These are phyloP conservation scores for Anthracocystis panici-leucophaei DNA, from an alignment of 1,284 basidiomycete species.

Conservation along the genomic window DNA sequence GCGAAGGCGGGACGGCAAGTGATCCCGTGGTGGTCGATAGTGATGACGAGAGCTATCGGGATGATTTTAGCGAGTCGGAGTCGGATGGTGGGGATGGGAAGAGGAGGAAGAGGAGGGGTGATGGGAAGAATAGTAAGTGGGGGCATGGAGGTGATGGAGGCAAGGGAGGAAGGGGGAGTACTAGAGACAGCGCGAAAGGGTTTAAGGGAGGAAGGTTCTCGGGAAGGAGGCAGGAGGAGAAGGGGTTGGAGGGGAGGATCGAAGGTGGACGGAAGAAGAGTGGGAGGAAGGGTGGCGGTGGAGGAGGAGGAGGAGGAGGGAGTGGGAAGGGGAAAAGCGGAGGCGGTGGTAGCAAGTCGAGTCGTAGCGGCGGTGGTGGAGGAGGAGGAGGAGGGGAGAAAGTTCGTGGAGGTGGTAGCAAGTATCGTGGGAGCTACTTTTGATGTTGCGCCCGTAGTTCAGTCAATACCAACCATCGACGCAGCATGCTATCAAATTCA, in stretches of 20 bases:
- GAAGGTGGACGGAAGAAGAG: not conserved
- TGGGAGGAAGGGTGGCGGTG: not conserved
- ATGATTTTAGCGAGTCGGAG: slow-evolving; percentile 14
- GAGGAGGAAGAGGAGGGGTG: slow-evolving; percentile 15
- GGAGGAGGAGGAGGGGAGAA: slow-evolving; percentile 21
- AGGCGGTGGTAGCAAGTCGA: not conserved
- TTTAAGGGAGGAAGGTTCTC: slow-evolving; percentile 21
- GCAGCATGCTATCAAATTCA: no score
- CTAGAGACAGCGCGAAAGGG: not conserved
- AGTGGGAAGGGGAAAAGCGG: slow-evolving; percentile 7
- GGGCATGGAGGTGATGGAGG: slow-evolving; percentile 22
- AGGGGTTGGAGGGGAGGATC: not conserved
- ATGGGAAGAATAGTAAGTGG: slow-evolving; percentile 31
- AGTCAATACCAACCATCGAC: not conserved
- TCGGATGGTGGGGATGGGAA: slow-evolving; percentile 4
- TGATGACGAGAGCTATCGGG: slow-evolving; percentile 7
- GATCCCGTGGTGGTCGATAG: slow-evolving; percentile 23
- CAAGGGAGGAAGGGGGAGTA: not conserved
- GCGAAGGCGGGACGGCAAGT: slow-evolving; percentile 6
- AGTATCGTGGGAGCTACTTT: slow-evolving; percentile 50
- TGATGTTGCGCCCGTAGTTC: not conserved
- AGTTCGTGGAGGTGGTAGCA: slow-evolving; percentile 40
- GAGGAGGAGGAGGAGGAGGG: not conserved
- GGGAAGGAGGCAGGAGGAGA: slow-evolving; percentile 4
- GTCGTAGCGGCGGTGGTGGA: slow-evolving; percentile 5